Percentiles rank a stretch among this genome's conserved stretches.
These are phyloP conservation scores for Incumbomyces lentus DNA, from an alignment of 2,329 filamentous ascomycete genomes.

Conservation along the genomic window DNA sequence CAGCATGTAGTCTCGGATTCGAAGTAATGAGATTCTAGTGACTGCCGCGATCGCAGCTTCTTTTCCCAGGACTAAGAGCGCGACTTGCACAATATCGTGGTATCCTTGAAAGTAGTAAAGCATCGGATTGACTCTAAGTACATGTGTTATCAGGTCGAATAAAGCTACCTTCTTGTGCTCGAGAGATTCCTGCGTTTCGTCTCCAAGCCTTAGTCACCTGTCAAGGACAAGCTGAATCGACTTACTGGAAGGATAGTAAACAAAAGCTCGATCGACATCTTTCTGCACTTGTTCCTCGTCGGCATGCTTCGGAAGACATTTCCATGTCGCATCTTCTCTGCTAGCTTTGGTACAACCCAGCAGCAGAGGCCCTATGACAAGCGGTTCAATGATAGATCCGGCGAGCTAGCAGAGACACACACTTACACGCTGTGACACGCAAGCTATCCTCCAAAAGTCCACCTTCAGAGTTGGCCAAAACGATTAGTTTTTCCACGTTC, in stretches of 20 bases:
- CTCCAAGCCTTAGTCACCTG: slow-evolving; percentile 32
- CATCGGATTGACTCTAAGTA: slow-evolving; percentile 69
- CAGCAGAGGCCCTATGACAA: slow-evolving; percentile 39
- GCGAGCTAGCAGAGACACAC: not conserved
- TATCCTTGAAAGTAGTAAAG: slow-evolving; percentile 97
- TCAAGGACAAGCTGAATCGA: slow-evolving; percentile 10
- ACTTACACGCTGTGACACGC: slow-evolving; percentile 68
- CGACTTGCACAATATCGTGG: slow-evolving; percentile 94
- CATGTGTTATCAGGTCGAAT: slow-evolving; percentile 66
- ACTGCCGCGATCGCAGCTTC: slow-evolving; percentile 52
- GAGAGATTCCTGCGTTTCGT: slow-evolving; percentile 59
- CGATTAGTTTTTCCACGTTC: slow-evolving; percentile 47
- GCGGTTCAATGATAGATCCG: slow-evolving; percentile 11
- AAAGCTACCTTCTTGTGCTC: slow-evolving; percentile 63
- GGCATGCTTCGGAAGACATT: slow-evolving; percentile 58
- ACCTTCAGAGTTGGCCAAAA: slow-evolving; percentile 52
- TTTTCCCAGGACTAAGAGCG: slow-evolving; percentile 71
- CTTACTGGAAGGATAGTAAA: slow-evolving; percentile 82
- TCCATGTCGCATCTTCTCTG: slow-evolving; percentile 37
- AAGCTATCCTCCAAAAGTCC: slow-evolving; percentile 58
- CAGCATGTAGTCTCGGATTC: slow-evolving; percentile 96
- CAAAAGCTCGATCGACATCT: slow-evolving; percentile 92
- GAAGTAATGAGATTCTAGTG: slow-evolving; percentile 72
- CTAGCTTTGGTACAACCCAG: slow-evolving; percentile 29
- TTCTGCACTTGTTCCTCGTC: slow-evolving; percentile 88